phyloP scores from a whole-genome alignment of 1,139 yeast genomes.

The Pneumocystis canis region DNA sequence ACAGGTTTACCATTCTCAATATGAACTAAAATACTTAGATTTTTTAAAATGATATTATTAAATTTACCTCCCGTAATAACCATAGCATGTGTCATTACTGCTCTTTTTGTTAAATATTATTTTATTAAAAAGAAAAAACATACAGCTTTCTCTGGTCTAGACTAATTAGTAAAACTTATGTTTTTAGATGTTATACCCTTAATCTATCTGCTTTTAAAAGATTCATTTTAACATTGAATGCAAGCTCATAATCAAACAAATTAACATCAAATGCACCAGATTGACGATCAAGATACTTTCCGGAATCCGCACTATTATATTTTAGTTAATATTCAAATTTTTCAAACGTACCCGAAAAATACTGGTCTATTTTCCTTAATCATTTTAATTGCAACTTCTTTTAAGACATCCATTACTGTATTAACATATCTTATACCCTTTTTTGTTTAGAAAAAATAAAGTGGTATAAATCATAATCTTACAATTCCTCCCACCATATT shows the following conservation, averaged over 20 bases:
- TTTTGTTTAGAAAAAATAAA: not conserved
- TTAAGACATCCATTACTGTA: slow-evolving; percentile 35
- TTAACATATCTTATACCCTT: slow-evolving; percentile 42
- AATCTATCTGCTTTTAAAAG: not conserved
- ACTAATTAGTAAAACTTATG: not conserved
- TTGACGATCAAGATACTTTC: slow-evolving; percentile 36
- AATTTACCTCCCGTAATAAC: slow-evolving; percentile 35
- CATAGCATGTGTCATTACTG: slow-evolving; percentile 59
- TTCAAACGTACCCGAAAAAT: slow-evolving; percentile 43
- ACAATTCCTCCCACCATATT: slow-evolving; percentile 48
- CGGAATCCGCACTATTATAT: slow-evolving; percentile 29
- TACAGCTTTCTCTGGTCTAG: slow-evolving; percentile 36
- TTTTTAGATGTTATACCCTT: not conserved
- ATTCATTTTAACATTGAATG: slow-evolving; percentile 29
- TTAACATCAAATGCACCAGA: slow-evolving; percentile 42
- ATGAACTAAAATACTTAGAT: slow-evolving; percentile 29
- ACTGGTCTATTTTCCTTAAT: slow-evolving; percentile 49
- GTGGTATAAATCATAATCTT: not conserved
- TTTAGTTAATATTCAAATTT: not conserved
- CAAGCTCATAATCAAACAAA: slow-evolving; percentile 43
- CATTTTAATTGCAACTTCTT: slow-evolving; percentile 42
- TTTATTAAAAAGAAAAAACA: slow-evolving; percentile 28
- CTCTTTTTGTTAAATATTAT: slow-evolving; percentile 31
- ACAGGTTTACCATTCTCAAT: slow-evolving; percentile 36
- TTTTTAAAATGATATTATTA: not conserved